These are phyloP conservation scores for Zopfia rhizophila DNA, from an alignment of 2,329 filamentous ascomycete genomes.

Conservation along the genomic window DNA sequence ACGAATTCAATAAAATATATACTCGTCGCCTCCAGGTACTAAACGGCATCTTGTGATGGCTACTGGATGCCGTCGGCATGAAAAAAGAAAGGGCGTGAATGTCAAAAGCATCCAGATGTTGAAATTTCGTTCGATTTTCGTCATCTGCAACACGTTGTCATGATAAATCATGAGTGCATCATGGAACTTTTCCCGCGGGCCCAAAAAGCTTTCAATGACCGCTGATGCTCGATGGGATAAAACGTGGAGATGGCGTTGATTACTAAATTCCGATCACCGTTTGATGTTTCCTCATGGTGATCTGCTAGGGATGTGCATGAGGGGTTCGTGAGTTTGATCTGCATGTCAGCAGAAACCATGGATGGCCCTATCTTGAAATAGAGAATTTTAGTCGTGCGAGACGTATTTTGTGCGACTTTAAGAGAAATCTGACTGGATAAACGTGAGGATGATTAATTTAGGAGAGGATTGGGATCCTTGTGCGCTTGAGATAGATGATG, in stretches of 20 bases:
- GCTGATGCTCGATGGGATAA: constrained; percentile 23
- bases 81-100: constrained; percentile 11
- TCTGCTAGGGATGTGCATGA: constrained; percentile 3
- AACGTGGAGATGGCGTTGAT: neutral
- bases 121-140: neutral
- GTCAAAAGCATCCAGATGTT: constrained; percentile 3
- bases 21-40: no score
- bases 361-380: constrained; percentile 19
- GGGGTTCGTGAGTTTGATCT: constrained; percentile 9
- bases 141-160: neutral
- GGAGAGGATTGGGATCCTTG: constrained; percentile 6
- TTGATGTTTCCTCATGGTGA: constrained; percentile 16
- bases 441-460: constrained; percentile 11
- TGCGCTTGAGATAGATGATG: no score
- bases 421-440: neutral
- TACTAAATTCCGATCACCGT: constrained; percentile 7
- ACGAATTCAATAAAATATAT: no score
- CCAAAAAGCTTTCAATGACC: neutral
- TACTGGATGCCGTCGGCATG: no score
- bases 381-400: constrained; percentile 3
- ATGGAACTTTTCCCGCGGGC: neutral
- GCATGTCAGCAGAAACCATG: constrained; percentile 19
- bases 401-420: constrained; percentile 3
- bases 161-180: no score
- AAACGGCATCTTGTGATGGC: no score